phyloP scores from a whole-genome alignment of 1,139 yeast species.

The Yamadazyma sp. region DNA sequence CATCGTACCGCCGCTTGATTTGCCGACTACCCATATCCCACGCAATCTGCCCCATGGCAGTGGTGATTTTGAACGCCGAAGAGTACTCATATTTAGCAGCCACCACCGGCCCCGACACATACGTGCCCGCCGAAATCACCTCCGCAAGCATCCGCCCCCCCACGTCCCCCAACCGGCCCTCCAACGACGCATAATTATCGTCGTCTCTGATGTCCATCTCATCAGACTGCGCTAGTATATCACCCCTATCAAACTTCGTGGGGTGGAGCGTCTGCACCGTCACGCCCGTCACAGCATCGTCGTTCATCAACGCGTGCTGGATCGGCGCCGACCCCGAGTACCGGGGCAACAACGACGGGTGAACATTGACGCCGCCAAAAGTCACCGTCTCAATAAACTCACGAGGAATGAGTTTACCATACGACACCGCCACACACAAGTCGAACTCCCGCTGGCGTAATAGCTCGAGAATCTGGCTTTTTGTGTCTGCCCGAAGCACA shows the following conservation, averaged over 20 bases:
- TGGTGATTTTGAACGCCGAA: conserved; percentile 55
- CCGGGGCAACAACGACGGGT: conserved; percentile 83
- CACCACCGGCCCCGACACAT: conserved; percentile 17
- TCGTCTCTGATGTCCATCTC: conserved; percentile 32
- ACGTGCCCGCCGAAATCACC: conserved; percentile 40
- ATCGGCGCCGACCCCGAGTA: conserved; percentile 91
- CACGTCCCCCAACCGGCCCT: conserved; percentile 47
- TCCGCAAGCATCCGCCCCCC: conserved; percentile 62
- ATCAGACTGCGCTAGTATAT: conserved; percentile 59
- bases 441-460: conserved; percentile 37
- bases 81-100: conserved; percentile 37
- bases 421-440: conserved; percentile 84
- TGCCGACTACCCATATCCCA: conserved; percentile 45
- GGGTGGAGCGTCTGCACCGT: conserved; percentile 91
- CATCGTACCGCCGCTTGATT: conserved; percentile 47
- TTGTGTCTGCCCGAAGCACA: conserved; percentile 59
- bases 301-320: conserved; percentile 71
- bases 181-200: conserved; percentile 47
- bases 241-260: conserved; percentile 78
- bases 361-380: conserved; percentile 83
- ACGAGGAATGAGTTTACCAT: conserved; percentile 76
- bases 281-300: conserved; percentile 71
- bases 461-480: conserved; percentile 47
- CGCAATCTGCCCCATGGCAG: conserved; percentile 35
- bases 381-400: conserved; percentile 46